phyloP scores from a whole-genome alignment of 2,329 filamentous ascomycete species.

The Zarea fungicola region DNA sequence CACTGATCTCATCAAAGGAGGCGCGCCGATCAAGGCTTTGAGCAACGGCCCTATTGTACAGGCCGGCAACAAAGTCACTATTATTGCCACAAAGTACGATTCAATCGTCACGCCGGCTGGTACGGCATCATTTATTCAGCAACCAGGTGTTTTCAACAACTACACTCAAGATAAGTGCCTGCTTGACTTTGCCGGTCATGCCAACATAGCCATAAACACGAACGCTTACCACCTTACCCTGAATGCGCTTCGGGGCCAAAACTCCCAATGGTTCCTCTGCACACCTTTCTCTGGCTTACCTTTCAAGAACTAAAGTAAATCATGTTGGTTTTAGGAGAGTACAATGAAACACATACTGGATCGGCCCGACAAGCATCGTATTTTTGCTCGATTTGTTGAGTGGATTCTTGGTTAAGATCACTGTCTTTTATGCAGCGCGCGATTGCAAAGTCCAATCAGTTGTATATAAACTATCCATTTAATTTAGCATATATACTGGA shows the following conservation, averaged over 20 bases:
- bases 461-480: no score
- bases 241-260: constrained; percentile 14
- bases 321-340: no score
- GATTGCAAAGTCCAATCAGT: no score
- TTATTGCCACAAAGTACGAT: constrained; percentile 14
- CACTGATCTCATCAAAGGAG: constrained; percentile 13
- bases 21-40: constrained; percentile 13
- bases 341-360: no score
- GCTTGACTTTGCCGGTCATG: constrained; percentile 16
- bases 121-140: constrained; percentile 10
- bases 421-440: no score
- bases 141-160: constrained; percentile 15
- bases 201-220: constrained; percentile 12
- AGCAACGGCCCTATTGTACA: constrained; percentile 15
- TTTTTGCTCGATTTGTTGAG: no score
- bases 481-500: no score
- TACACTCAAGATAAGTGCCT: constrained; percentile 15
- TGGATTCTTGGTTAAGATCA: no score
- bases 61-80: constrained; percentile 15
- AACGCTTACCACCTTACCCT: constrained; percentile 13
- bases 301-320: not conserved
- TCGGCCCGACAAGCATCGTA: no score
- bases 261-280: constrained; percentile 7
- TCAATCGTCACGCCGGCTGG: constrained; percentile 14
- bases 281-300: not conserved